A percentile compares a stretch with the other conserved stretches of the same genome.
These are phyloP conservation scores for Scutellaria baicalensis DNA, from an alignment of 257 asterid genomes.

Conservation along the genomic window DNA sequence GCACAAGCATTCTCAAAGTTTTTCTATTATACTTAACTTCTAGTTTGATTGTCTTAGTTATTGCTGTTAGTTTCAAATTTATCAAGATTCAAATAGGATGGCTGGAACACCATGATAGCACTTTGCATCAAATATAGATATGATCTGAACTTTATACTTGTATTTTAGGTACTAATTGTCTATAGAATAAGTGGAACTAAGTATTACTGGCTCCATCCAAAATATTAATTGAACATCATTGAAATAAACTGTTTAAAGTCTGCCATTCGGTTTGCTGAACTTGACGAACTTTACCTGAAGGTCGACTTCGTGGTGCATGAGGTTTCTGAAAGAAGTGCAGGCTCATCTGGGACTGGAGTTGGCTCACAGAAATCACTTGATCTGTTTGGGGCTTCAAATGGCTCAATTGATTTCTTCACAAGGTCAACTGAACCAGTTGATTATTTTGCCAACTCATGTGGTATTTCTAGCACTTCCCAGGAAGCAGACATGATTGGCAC, in stretches of 20 bases:
- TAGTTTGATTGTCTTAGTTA: not conserved
- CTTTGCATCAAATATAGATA: not conserved
- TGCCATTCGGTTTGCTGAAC: conserved; percentile 24
- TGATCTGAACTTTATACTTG: not conserved
- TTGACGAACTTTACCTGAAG: conserved; percentile 33
- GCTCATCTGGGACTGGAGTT: conserved; percentile 23
- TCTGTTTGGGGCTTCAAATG: conserved; percentile 33
- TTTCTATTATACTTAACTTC: not conserved
- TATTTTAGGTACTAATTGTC: not conserved
- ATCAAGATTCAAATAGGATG: not conserved
- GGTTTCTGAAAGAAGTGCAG: conserved; percentile 26
- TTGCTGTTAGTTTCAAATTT: conserved; percentile 7
- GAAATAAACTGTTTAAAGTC: not conserved
- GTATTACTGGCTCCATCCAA: not conserved
- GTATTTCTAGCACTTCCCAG: conserved; percentile 25
- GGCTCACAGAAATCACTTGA: conserved; percentile 22
- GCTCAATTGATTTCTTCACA: conserved; percentile 25
- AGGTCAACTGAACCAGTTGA: conserved; percentile 28
- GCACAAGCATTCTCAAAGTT: not conserved
- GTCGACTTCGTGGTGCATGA: conserved; percentile 26
- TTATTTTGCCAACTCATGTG: conserved; percentile 32
- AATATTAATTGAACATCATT: not conserved
- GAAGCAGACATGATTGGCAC: conserved; percentile 25
- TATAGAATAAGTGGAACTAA: not conserved
- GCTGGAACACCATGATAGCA: conserved; percentile 6